Evolutionary conservation across 1,284 basidiomycete species (phyloP).

Genomic region (Cryptococcus sp.): DNA sequence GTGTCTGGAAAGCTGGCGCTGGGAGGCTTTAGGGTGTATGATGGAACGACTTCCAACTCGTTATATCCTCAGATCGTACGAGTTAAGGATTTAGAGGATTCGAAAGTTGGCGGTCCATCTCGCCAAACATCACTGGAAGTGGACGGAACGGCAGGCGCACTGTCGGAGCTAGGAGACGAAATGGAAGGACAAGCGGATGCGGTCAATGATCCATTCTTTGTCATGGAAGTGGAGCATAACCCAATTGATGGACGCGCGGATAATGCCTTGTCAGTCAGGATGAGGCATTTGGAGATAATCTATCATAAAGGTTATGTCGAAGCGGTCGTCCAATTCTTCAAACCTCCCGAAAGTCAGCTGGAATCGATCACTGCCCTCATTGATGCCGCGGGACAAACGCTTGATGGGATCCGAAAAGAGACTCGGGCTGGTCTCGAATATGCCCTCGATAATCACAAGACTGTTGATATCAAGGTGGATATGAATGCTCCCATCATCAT

Average conservation of each 20-base stretch:
- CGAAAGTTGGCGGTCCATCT: constrained; percentile 6
- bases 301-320: constrained; percentile 95
- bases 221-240: constrained; percentile 85
- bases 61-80: constrained; percentile 90
- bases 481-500: constrained; percentile 98
- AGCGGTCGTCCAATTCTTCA: constrained; percentile 87
- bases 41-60: constrained; percentile 78
- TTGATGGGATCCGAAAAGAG: constrained; percentile 92
- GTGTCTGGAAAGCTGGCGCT: constrained; percentile 78
- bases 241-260: constrained; percentile 92
- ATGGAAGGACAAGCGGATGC: constrained; percentile 6
- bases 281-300: constrained; percentile 97
- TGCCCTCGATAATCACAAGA: constrained; percentile 65
- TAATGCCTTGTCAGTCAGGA: constrained; percentile 79
- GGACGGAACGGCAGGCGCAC: constrained; percentile 30
- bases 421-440: constrained; percentile 92
- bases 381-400: constrained; percentile 85
- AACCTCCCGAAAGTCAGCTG: constrained; percentile 88
- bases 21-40: constrained; percentile 83
- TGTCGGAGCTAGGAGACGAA: constrained; percentile 34
- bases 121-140: constrained; percentile 26
- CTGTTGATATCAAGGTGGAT: constrained; percentile 91
- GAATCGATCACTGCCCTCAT: constrained; percentile 89
- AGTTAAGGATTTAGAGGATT: constrained; percentile 60
- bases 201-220: constrained; percentile 77